These are phyloP conservation scores for Eutrema yunnanense DNA, from an alignment of 345 rosid species.

Conservation along the genomic window DNA sequence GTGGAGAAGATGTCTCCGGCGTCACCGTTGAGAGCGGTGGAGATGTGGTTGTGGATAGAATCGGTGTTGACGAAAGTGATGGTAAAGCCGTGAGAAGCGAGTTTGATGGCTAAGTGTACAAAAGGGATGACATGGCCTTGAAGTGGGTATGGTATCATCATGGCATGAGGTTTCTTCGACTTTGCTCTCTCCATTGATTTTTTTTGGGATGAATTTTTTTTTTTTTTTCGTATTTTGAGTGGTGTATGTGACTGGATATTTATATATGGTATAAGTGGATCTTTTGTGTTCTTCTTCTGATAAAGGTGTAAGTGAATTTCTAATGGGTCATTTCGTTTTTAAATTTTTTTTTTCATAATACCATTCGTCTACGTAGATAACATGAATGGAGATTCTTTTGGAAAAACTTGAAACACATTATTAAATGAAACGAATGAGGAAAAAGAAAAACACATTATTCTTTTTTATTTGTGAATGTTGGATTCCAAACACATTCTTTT, in stretches of 20 bases:
- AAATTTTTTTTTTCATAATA: background rate
- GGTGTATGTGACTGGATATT: background rate
- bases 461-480: no score
- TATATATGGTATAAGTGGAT: background rate
- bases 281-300: no score
- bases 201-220: background rate
- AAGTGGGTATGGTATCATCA: conserved; percentile 52
- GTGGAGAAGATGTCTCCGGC: conserved; percentile 36
- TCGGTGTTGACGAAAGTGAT: conserved; percentile 68
- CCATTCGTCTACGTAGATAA: background rate
- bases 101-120: conserved; percentile 53
- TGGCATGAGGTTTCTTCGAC: conserved; percentile 36
- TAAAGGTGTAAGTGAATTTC: background rate
- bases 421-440: background rate
- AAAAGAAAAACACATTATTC: no score
- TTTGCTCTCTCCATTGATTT: conserved; percentile 16
- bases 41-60: conserved; percentile 46
- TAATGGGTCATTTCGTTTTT: background rate
- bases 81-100: conserved; percentile 64
- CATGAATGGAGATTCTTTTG: background rate
- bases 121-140: conserved; percentile 64
- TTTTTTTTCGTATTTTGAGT: background rate
- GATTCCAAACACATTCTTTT: no score
- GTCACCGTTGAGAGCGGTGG: conserved; percentile 21
- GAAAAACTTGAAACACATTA: background rate